Percentiles rank a stretch among this genome's conserved stretches.
Conservation (phyloP, 441 rosid genomes). For the Lepidium campestre region DNA sequence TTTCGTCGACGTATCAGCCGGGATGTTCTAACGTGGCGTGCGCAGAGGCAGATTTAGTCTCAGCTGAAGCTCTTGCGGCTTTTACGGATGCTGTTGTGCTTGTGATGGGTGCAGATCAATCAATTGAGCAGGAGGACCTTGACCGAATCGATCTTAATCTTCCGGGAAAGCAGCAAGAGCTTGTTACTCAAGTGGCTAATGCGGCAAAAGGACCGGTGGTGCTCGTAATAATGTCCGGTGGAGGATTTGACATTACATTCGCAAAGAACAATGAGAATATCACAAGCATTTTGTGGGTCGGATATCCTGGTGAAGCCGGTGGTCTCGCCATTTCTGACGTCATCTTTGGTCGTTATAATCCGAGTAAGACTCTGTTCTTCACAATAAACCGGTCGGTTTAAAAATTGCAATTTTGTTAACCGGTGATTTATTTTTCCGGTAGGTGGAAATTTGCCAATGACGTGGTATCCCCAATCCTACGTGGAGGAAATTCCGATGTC, state of each 20-base stretch:
- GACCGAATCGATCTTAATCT: conserved; percentile 56
- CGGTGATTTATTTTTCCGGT: not conserved
- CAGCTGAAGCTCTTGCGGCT: conserved; percentile 1
- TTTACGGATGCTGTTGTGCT: conserved; percentile 18
- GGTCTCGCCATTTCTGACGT: conserved; percentile 91
- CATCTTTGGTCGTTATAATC: conserved; percentile 64
- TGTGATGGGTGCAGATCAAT: not conserved
- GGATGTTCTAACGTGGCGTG: conserved; percentile 38
- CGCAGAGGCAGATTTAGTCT: not conserved
- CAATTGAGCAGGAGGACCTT: conserved; percentile 34
- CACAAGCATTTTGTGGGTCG: conserved; percentile 80
- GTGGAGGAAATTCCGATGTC: conserved; percentile 85
- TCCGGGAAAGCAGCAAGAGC: conserved; percentile 71
- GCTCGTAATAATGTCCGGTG: conserved; percentile 83
- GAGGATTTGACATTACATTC: conserved; percentile 68
- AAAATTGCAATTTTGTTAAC: not conserved
- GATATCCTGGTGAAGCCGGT: conserved; percentile 87
- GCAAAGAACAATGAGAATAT: conserved; percentile 61
- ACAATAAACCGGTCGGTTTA: not conserved
- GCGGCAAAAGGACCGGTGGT: conserved; percentile 75
- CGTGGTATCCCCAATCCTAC: conserved; percentile 89
- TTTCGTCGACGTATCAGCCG: not conserved
- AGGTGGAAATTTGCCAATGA: conserved; percentile 91
- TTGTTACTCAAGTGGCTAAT: conserved; percentile 59
- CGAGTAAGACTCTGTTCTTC: conserved; percentile 39